Evolutionary conservation across 768 basidiomycete genomes (phyloP).

Genomic region (Mycena amicta): DNA sequence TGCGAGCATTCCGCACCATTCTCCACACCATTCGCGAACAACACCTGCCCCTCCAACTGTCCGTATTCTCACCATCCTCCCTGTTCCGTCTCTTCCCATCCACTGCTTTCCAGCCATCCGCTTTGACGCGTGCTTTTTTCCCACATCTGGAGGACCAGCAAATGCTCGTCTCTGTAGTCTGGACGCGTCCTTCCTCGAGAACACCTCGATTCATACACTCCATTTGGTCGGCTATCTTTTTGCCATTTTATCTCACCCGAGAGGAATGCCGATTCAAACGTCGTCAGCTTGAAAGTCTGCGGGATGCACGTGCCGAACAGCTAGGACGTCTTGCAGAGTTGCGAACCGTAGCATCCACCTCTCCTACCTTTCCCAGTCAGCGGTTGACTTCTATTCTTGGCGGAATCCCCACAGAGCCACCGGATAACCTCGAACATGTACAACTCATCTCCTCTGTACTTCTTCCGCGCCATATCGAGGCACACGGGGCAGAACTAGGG

Average conservation of each 20-base stretch:
- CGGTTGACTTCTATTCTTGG: slow-evolving; percentile 25
- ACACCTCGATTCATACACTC: slow-evolving; percentile 25
- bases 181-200: slow-evolving; percentile 5
- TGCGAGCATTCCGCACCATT: slow-evolving; percentile 40
- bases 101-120: slow-evolving; percentile 47
- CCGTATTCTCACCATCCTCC: slow-evolving; percentile 49
- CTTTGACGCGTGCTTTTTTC: slow-evolving; percentile 63
- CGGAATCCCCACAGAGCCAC: neutral
- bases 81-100: slow-evolving; percentile 52
- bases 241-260: slow-evolving; percentile 63
- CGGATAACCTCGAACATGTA: slow-evolving; percentile 16
- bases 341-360: slow-evolving; percentile 44
- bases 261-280: slow-evolving; percentile 71
- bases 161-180: slow-evolving; percentile 23
- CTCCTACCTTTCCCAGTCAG: slow-evolving; percentile 22
- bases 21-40: slow-evolving; percentile 43
- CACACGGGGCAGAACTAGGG: slow-evolving; percentile 26
- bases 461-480: slow-evolving; percentile 32
- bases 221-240: slow-evolving; percentile 23
- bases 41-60: slow-evolving; percentile 48
- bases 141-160: slow-evolving; percentile 55
- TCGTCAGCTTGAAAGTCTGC: slow-evolving; percentile 57
- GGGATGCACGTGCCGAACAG: slow-evolving; percentile 67
- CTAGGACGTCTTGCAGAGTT: slow-evolving; percentile 65
- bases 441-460: slow-evolving; percentile 30